phyloP scores from a whole-genome alignment of 148 eudicot species.

The Polygonum aviculare region DNA sequence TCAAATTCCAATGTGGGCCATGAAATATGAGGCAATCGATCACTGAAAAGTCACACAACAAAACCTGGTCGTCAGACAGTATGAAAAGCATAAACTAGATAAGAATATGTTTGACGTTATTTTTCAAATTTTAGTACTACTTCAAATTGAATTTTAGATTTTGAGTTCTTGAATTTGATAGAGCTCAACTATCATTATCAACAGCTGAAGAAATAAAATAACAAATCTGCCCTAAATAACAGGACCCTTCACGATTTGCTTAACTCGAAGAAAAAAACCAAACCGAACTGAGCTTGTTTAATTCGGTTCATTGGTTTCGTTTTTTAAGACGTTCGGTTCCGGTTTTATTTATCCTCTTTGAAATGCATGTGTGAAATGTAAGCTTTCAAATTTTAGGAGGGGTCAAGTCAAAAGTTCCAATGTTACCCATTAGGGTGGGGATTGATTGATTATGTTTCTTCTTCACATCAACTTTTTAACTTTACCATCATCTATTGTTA shows the following conservation, averaged over 20 bases:
- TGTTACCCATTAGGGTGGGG: conserved; percentile 5
- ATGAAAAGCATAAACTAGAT: neutral
- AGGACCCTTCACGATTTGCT: too few species aligned
- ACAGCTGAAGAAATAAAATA: neutral
- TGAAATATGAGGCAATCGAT: conserved; percentile 1
- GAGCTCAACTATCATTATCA: neutral
- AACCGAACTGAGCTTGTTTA: too few species aligned
- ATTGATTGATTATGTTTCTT: conserved; percentile 11
- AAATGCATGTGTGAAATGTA: neutral
- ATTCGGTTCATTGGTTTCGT: too few species aligned
- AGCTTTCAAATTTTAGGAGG: conserved; percentile 1
- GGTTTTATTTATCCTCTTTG: neutral
- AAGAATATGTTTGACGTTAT: neutral
- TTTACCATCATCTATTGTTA: conserved; percentile 6
- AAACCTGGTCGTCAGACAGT: neutral
- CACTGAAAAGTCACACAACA: neutral
- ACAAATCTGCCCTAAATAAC: too few species aligned
- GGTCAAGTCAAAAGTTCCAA: conserved; percentile 9
- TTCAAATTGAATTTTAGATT: neutral
- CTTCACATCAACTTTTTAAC: conserved; percentile 7
- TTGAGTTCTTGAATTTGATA: neutral
- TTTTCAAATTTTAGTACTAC: neutral
- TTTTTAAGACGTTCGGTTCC: too few species aligned
- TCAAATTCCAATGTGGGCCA: conserved; percentile 5
- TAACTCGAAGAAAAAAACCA: too few species aligned